Conservation (phyloP, 345 rosid species). For the Corymbia maculata region DNA sequence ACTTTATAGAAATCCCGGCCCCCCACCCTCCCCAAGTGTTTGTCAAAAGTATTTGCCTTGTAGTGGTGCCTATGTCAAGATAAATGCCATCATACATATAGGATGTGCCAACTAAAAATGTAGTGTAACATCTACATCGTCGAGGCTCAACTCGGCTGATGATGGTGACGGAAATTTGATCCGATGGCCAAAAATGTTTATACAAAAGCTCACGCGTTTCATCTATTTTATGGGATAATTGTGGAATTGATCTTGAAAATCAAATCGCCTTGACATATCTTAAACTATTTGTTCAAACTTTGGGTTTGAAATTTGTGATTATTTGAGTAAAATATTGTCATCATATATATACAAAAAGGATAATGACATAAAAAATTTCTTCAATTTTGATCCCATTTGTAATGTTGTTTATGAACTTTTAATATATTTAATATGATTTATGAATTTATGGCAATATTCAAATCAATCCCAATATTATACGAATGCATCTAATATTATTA, state of each 20-base stretch:
- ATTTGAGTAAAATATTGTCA: not conserved
- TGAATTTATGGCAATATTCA: not conserved
- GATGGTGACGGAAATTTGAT: not conserved
- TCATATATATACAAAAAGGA: too few relatives aligned
- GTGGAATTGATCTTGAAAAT: not conserved
- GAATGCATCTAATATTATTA: not conserved
- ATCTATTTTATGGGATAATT: not conserved
- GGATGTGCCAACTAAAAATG: fast-evolving
- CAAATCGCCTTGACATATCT: not conserved
- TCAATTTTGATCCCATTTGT: too few relatives aligned
- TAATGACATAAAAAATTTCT: too few relatives aligned
- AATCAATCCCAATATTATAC: not conserved
- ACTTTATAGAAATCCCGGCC: too few relatives aligned
- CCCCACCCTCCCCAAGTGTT: too few relatives aligned
- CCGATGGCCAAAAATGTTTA: not conserved
- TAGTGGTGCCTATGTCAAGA: not conserved
- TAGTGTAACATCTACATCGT: too few relatives aligned
- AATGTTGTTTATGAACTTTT: fast-evolving
- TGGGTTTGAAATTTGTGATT: not conserved
- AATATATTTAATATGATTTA: not conserved
- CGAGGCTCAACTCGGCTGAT: too few relatives aligned
- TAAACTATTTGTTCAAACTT: not conserved
- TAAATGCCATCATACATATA: fast-evolving
- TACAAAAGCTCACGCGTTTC: not conserved
- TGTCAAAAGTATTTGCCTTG: not conserved